Evolutionary conservation across 208 protist species (phyloP).

Genomic region (Leishmania major): DNA sequence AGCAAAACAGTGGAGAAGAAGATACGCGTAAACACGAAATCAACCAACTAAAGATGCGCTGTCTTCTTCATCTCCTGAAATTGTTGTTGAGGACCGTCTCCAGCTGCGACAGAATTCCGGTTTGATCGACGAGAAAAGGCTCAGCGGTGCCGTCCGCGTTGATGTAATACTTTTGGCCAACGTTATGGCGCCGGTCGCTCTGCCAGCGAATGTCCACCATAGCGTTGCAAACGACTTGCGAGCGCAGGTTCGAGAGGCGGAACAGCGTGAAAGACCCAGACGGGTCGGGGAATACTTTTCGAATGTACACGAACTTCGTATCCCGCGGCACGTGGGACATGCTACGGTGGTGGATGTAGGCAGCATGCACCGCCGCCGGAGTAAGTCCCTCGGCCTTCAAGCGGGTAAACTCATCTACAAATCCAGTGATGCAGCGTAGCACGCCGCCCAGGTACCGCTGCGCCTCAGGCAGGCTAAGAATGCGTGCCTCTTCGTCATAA

Average conservation of each 20-base stretch:
- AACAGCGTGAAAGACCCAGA: slow-evolving; percentile 79
- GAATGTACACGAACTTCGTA: slow-evolving; percentile 90
- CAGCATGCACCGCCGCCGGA: slow-evolving; percentile 74
- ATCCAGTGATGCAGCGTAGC: slow-evolving; percentile 72
- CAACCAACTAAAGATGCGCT: background rate
- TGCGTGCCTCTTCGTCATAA: slow-evolving; percentile 83
- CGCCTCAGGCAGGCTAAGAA: slow-evolving; percentile 74
- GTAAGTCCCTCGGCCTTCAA: slow-evolving; percentile 71
- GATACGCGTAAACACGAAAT: background rate
- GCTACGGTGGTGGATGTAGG: slow-evolving; percentile 82
- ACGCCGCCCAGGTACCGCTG: slow-evolving; percentile 74
- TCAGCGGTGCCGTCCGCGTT: slow-evolving; percentile 75
- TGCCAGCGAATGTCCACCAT: slow-evolving; percentile 91
- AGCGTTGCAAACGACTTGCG: slow-evolving; percentile 84
- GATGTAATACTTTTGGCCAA: slow-evolving; percentile 90
- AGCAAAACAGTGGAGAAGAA: background rate
- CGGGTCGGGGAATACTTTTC: slow-evolving; percentile 88
- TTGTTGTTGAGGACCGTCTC: slow-evolving; percentile 82
- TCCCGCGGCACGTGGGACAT: slow-evolving; percentile 63
- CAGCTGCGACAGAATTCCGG: slow-evolving; percentile 77
- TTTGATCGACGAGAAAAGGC: slow-evolving; percentile 84
- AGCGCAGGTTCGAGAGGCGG: slow-evolving; percentile 87
- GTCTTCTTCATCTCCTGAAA: slow-evolving; percentile 45
- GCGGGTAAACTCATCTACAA: slow-evolving; percentile 71
- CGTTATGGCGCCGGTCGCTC: slow-evolving; percentile 83